Conservation (phyloP, 2,329 filamentous ascomycete species). For the Aspergillus spinulosporus region DNA sequence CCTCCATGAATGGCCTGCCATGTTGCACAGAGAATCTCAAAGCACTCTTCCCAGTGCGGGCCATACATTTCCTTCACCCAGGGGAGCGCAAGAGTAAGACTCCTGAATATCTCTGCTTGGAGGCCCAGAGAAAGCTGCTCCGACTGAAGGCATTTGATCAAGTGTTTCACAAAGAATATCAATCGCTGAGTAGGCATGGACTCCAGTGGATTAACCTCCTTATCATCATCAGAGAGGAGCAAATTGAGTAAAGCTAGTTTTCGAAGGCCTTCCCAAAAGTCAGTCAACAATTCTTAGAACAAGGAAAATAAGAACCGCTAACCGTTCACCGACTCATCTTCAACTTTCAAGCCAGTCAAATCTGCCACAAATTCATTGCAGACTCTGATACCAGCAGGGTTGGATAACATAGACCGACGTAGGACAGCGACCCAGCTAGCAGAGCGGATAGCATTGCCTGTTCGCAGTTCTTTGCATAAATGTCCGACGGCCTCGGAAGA, state of each 20-base stretch:
- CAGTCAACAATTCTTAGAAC: background rate
- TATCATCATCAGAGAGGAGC: slow-evolving; percentile 50
- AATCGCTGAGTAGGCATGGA: slow-evolving; percentile 62
- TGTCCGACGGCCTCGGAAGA: slow-evolving; percentile 35
- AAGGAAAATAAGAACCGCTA: slow-evolving; percentile 15
- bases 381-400: slow-evolving; percentile 51
- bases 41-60: slow-evolving; percentile 73
- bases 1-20: slow-evolving; percentile 56
- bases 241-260: slow-evolving; percentile 57
- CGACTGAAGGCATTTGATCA: slow-evolving; percentile 70
- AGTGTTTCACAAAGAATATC: slow-evolving; percentile 78
- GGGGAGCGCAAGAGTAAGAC: slow-evolving; percentile 62
- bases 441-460: slow-evolving; percentile 48
- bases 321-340: slow-evolving; percentile 47
- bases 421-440: slow-evolving; percentile 52
- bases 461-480: slow-evolving; percentile 37
- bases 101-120: slow-evolving; percentile 43
- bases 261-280: slow-evolving; percentile 41
- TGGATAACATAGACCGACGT: slow-evolving; percentile 50
- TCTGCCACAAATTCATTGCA: slow-evolving; percentile 64
- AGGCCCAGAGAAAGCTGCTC: slow-evolving; percentile 49
- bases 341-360: slow-evolving; percentile 55
- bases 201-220: slow-evolving; percentile 51
- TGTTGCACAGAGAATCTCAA: slow-evolving; percentile 59
- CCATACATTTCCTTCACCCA: slow-evolving; percentile 81